Conservation (phyloP, 2,329 filamentous ascomycete genomes). For the Juglanconis sp. region DNA sequence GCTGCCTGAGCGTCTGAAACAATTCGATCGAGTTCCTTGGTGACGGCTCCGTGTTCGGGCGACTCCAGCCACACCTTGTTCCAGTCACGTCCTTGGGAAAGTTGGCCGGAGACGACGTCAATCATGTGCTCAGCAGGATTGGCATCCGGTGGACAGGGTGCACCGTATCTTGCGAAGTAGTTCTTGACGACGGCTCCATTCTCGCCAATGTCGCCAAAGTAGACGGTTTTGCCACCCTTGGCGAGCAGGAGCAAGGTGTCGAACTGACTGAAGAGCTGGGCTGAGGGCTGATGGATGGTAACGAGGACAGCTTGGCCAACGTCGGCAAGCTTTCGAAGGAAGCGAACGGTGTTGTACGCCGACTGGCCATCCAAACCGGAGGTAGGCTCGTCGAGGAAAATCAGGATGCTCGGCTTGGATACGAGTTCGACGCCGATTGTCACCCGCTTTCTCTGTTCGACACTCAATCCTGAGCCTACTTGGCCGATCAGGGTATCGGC, state of each 20-base stretch:
- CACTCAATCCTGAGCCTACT: slow-evolving; percentile 58
- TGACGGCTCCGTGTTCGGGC: slow-evolving; percentile 47
- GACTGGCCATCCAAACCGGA: slow-evolving; percentile 61
- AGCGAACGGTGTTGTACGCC: slow-evolving; percentile 60
- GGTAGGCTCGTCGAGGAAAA: slow-evolving; percentile 62
- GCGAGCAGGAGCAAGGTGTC: slow-evolving; percentile 63
- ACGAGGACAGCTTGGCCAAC: slow-evolving; percentile 52
- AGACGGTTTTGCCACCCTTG: slow-evolving; percentile 63
- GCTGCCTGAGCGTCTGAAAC: slow-evolving; percentile 43
- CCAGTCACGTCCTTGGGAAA: slow-evolving; percentile 53
- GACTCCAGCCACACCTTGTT: slow-evolving; percentile 61
- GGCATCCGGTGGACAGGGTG: slow-evolving; percentile 56
- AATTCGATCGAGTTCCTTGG: slow-evolving; percentile 62
- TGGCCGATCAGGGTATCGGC: slow-evolving; percentile 64
- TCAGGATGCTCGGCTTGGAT: slow-evolving; percentile 53
- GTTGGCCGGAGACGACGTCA: slow-evolving; percentile 40
- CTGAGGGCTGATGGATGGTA: slow-evolving; percentile 54
- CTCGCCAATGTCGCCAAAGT: slow-evolving; percentile 64
- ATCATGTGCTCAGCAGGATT: slow-evolving; percentile 79
- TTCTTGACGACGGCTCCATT: slow-evolving; percentile 54
- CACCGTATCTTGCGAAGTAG: slow-evolving; percentile 66
- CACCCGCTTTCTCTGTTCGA: slow-evolving; percentile 59
- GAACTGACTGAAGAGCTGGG: slow-evolving; percentile 52
- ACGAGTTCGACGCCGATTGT: slow-evolving; percentile 61
- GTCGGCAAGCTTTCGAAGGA: slow-evolving; percentile 60